Evolutionary conservation across 2,329 filamentous ascomycete genomes (phyloP).

Genomic region (Tolypocladium endophyticum): DNA sequence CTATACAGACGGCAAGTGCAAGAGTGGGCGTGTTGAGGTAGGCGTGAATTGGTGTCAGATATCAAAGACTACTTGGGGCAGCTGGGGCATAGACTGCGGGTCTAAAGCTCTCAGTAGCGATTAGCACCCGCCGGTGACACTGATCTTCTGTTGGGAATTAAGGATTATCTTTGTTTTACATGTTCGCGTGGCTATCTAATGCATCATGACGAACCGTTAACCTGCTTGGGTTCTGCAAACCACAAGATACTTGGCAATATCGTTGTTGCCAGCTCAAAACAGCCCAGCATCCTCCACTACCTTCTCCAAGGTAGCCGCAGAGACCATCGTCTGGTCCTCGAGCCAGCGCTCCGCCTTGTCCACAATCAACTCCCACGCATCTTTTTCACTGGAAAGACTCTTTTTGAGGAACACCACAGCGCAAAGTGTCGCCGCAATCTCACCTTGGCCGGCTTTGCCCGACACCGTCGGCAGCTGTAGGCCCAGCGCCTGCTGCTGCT

Average conservation of each 20-base stretch:
- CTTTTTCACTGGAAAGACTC: constrained; percentile 31
- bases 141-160: not conserved
- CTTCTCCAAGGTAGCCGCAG: constrained; percentile 7
- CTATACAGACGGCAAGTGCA: not conserved
- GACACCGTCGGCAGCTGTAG: constrained; percentile 2
- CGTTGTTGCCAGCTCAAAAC: not conserved
- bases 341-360: constrained; percentile 49
- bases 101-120: not conserved
- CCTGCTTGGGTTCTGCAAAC: not conserved
- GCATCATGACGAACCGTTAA: not conserved
- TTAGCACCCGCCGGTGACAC: not conserved
- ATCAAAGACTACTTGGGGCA: not conserved
- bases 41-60: not conserved
- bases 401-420: constrained; percentile 28
- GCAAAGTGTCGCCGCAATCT: constrained; percentile 17
- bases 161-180: not conserved
- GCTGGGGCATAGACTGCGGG: not conserved
- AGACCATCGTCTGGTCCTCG: constrained; percentile 6
- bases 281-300: constrained; percentile 4
- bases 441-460: not conserved
- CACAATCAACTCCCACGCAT: constrained; percentile 54
- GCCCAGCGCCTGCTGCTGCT: not conserved
- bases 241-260: not conserved
- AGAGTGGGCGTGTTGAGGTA: not conserved
- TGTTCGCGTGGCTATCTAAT: not conserved